Evolutionary conservation across 2,329 filamentous ascomycete species (phyloP), one percentile per base, ranked within the genome.

Genomic region (Aspergillus sp.): DNA sequence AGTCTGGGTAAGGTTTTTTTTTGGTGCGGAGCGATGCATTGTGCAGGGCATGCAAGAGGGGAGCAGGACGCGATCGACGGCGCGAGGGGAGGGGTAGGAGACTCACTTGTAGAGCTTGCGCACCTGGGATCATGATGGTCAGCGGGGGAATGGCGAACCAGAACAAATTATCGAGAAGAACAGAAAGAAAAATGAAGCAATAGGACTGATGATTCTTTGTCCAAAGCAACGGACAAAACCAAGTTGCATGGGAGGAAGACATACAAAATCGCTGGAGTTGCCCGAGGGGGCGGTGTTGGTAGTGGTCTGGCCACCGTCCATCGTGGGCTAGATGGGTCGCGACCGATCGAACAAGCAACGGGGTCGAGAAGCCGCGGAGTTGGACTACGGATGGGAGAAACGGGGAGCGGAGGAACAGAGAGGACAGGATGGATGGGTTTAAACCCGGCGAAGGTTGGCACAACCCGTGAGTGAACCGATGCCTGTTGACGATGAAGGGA

Each of bases 51-150:
- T 14, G 41, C 20, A 25, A 38, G 45, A 43, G 45, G 38, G 49
- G 50, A 29, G 47, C 31, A 47, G 45, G 34, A 19, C 19, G 47
- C 49, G 40, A 16, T 47, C 14, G 43, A 51, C 53, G 56, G 49
- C 49, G 50, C 45, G 36, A 47, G 52, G 40, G 47, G 52, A 59
- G 49, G 54, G 54, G 52, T 53, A 25, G 11, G 11, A 52, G 58
- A 74, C 82, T 76, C 86, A 97, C 93, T 96, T 96, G 82, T 97
- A 97, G 61, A 97, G 80, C 78, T 97, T 97, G 80, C 93, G 91
- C 77, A 97, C 92, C 92, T 97, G 53, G 20, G 17, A 19, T 49
- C 25, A 41, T 21, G 14, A 11, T 36, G 34, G 55, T 65, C 59
- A 66, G 63, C 58, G 47, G 48, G 14, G 36, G 42, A 45, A 57